These are phyloP conservation scores for Lithohypha guttulata DNA, from an alignment of 2,329 filamentous ascomycete species.

Conservation along the genomic window DNA sequence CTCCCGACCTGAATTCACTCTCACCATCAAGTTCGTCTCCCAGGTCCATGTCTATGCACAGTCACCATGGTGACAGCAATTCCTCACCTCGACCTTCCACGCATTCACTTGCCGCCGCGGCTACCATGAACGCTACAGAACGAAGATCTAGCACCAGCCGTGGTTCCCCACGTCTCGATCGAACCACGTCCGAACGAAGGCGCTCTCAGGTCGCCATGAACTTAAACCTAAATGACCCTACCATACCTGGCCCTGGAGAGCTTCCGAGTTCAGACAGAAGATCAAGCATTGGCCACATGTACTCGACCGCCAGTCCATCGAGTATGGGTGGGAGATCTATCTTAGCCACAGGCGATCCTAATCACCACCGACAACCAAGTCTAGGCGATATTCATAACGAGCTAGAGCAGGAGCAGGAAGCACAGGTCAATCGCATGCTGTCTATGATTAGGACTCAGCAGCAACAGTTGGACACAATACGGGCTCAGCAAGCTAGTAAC, in stretches of 20 bases:
- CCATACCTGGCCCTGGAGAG: conserved; percentile 28
- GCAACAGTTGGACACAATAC: conserved; percentile 32
- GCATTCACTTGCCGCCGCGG: conserved; percentile 63
- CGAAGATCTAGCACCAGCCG: conserved; percentile 30
- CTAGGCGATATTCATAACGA: conserved; percentile 41
- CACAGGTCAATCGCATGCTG: conserved; percentile 42
- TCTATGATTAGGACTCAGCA: conserved; percentile 40
- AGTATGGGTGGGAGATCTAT: conserved; percentile 33
- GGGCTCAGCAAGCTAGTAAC: conserved; percentile 17
- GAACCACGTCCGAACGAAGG: conserved; percentile 31
- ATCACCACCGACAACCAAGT: conserved; percentile 38
- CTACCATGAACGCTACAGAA: conserved; percentile 61
- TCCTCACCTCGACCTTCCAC: conserved; percentile 45
- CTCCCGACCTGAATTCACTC: conserved; percentile 60
- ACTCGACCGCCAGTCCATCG: conserved; percentile 33
- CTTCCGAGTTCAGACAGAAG: conserved; percentile 29
- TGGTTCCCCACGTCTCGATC: conserved; percentile 24
- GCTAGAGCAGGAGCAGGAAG: conserved; percentile 41
- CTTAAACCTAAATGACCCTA: conserved; percentile 31
- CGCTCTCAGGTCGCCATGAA: conserved; percentile 33
- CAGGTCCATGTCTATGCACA: conserved; percentile 20
- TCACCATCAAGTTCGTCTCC: conserved; percentile 43
- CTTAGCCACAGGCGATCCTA: conserved; percentile 35
- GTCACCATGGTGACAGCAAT: conserved; percentile 22
- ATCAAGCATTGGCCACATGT: conserved; percentile 27